phyloP scores from a whole-genome alignment of 345 rosid species.

The Streptanthus diversifolius region DNA sequence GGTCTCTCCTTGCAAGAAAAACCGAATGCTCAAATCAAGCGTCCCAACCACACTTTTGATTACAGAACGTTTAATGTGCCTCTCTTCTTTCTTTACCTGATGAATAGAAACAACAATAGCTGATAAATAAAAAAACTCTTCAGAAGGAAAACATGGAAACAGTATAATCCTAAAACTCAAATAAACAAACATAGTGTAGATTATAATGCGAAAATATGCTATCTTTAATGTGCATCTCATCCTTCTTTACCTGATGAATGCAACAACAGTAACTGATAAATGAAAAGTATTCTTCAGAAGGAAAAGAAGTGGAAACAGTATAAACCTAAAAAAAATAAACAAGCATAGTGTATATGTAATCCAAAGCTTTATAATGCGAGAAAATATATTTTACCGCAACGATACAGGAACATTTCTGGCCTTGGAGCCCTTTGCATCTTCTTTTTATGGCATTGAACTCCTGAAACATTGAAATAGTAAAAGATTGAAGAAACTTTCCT shows the following conservation, averaged over 20 bases:
- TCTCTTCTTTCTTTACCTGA: slow-evolving; percentile 70
- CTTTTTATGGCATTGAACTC: slow-evolving; percentile 80
- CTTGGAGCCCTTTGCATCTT: slow-evolving; percentile 44
- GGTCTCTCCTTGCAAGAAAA: slow-evolving; percentile 69
- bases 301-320: too few species aligned
- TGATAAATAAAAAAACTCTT: not conserved
- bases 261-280: not conserved
- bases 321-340: not conserved
- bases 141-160: not conserved
- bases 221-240: slow-evolving; percentile 46
- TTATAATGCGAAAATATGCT: not conserved
- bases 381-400: slow-evolving; percentile 48
- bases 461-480: slow-evolving; percentile 29
- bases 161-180: not conserved
- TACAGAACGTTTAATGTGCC: slow-evolving; percentile 51
- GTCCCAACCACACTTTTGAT: slow-evolving; percentile 88
- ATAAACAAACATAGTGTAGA: not conserved
- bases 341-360: not conserved
- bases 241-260: slow-evolving; percentile 58
- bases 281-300: not conserved
- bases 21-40: slow-evolving; percentile 66
- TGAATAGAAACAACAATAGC: not conserved
- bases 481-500: not conserved
- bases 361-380: not conserved
- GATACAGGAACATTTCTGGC: slow-evolving; percentile 58